These are phyloP conservation scores for Castanea sativa DNA, from an alignment of 306 rosid genomes.

Conservation along the genomic window DNA sequence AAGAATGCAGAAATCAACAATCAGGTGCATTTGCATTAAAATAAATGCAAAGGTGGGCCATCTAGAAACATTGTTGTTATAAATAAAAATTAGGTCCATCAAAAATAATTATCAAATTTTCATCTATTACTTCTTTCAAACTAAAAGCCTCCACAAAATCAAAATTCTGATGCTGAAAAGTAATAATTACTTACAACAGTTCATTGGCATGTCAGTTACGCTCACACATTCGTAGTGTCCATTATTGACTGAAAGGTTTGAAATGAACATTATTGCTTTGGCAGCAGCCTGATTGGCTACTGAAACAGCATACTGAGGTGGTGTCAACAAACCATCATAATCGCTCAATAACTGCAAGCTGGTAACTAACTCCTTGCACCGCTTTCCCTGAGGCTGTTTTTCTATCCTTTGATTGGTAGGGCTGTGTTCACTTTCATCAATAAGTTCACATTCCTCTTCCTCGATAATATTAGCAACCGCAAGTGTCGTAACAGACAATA, in stretches of 20 bases:
- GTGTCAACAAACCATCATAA: slow-evolving; percentile 56
- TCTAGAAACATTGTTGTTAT: neutral
- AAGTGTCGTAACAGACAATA: slow-evolving; percentile 69
- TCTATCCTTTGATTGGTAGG: slow-evolving; percentile 54
- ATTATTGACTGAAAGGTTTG: slow-evolving; percentile 57
- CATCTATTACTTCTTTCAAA: slow-evolving; percentile 4
- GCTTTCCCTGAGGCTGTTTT: slow-evolving; percentile 47
- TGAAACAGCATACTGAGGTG: slow-evolving; percentile 58
- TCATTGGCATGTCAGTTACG: slow-evolving; percentile 52
- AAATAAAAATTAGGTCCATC: neutral
- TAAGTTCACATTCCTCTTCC: slow-evolving; percentile 79
- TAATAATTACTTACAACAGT: slow-evolving; percentile 63
- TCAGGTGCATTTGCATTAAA: neutral
- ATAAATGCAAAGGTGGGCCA: neutral
- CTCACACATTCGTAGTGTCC: slow-evolving; percentile 49
- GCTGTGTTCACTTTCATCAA: slow-evolving; percentile 56
- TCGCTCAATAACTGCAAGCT: slow-evolving; percentile 81
- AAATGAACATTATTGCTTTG: slow-evolving; percentile 67
- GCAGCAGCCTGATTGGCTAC: slow-evolving; percentile 91
- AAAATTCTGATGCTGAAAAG: slow-evolving; percentile 20
- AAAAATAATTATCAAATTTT: neutral
- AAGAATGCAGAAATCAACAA: neutral
- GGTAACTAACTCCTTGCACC: slow-evolving; percentile 60
- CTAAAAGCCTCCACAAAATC: slow-evolving; percentile 16
- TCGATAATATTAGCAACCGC: slow-evolving; percentile 64